phyloP scores from a whole-genome alignment of 1,284 basidiomycete species.

The Stygiomarasmius scandens region DNA sequence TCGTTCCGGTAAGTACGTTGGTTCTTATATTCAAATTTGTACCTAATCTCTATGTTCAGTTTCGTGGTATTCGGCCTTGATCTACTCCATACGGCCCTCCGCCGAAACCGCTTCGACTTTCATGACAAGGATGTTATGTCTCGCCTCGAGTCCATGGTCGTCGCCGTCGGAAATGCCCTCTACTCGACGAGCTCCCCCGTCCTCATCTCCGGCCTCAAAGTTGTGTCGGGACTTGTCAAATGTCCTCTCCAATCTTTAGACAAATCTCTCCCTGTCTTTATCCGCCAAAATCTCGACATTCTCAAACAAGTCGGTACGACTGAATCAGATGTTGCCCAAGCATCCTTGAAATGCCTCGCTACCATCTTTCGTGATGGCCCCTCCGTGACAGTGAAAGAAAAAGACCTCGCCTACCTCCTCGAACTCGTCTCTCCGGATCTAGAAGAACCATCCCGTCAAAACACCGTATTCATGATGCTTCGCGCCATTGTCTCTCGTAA shows the following conservation, averaged over 20 bases:
- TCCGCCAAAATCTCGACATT: conserved; percentile 86
- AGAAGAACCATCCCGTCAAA: conserved; percentile 92
- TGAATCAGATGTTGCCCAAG: conserved; percentile 90
- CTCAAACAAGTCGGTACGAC: conserved; percentile 85
- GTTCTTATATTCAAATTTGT: neutral
- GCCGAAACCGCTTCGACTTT: conserved; percentile 87
- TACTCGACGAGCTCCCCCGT: conserved; percentile 86
- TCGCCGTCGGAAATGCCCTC: conserved; percentile 89
- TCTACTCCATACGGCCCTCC: conserved; percentile 86
- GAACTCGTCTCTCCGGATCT: conserved; percentile 88
- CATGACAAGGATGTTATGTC: conserved; percentile 71
- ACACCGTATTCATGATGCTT: conserved; percentile 86
- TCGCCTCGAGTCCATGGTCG: conserved; percentile 86
- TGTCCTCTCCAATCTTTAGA: conserved; percentile 83
- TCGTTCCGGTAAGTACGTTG: conserved; percentile 74
- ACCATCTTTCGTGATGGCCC: conserved; percentile 86
- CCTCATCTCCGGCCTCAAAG: conserved; percentile 80
- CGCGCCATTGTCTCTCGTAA: conserved; percentile 91
- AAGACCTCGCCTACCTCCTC: conserved; percentile 86
- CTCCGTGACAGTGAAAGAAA: conserved; percentile 81
- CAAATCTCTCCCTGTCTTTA: conserved; percentile 81
- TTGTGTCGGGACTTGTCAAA: conserved; percentile 80
- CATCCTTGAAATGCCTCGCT: conserved; percentile 86
- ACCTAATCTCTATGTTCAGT: conserved; percentile 48
- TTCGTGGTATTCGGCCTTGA: conserved; percentile 95